Conservation (phyloP, 257 asterid species). For the Forsythia suspensa region DNA sequence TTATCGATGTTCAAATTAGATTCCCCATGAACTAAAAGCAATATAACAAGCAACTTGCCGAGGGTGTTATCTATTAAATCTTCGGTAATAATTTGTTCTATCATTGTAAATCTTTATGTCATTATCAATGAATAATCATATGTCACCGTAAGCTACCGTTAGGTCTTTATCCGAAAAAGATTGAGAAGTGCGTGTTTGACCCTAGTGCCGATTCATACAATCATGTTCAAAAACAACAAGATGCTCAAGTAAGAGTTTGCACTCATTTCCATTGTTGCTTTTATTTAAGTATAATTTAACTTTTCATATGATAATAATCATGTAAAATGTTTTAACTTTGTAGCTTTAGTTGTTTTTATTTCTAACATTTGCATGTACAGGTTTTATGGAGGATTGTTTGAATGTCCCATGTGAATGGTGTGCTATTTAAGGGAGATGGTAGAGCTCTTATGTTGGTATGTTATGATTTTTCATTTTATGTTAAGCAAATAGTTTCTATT, state of each 20-base stretch:
- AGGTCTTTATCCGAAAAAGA: constrained; percentile 45
- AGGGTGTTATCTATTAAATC: constrained; percentile 41
- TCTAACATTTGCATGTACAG: constrained; percentile 16
- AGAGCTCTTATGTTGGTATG: constrained; percentile 49
- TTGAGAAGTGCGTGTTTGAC: constrained; percentile 53
- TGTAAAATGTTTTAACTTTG: neutral
- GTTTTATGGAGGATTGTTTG: constrained; percentile 56
- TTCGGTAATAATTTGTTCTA: constrained; percentile 28
- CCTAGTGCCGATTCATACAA: constrained; percentile 51
- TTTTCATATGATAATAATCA: constrained; percentile 10
- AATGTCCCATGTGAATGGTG: constrained; percentile 48
- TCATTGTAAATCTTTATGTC: neutral
- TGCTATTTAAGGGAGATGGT: constrained; percentile 55
- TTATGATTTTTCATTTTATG: constrained; percentile 2
- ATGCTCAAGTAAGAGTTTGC: constrained; percentile 43
- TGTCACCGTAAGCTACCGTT: constrained; percentile 22
- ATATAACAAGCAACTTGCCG: constrained; percentile 48
- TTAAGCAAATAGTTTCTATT: neutral
- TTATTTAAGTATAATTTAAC: neutral
- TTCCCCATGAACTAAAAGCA: constrained; percentile 61
- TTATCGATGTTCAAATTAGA: constrained; percentile 52
- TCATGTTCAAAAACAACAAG: constrained; percentile 55
- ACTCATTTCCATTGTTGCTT: neutral
- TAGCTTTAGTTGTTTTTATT: too few relatives aligned
- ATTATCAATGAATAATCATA: neutral